Percentiles rank a stretch among this genome's conserved stretches.
Conservation (phyloP, 1,284 basidiomycete species). For the Ganoderma lucidum region DNA sequence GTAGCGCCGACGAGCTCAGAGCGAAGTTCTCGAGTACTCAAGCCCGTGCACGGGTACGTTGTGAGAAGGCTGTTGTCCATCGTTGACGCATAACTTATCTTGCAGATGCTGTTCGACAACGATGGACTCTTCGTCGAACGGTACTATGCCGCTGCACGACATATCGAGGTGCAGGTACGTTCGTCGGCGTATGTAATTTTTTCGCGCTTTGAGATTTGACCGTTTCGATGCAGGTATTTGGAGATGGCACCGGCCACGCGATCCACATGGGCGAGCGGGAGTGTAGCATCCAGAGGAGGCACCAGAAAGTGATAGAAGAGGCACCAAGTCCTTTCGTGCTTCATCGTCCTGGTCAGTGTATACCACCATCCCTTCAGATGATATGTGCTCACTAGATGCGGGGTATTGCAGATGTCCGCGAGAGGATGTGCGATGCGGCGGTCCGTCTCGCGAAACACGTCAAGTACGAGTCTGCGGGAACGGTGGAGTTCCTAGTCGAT, state of each 20-base stretch:
- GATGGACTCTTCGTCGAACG: slow-evolving; percentile 68
- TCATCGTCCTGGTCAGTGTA: slow-evolving; percentile 45
- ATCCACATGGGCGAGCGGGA: slow-evolving; percentile 78
- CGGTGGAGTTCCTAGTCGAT: slow-evolving; percentile 75
- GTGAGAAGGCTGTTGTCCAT: not conserved
- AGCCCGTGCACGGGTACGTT: slow-evolving; percentile 55
- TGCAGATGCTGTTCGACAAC: slow-evolving; percentile 60
- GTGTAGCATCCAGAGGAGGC: slow-evolving; percentile 73
- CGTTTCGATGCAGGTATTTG: slow-evolving; percentile 57
- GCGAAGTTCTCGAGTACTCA: slow-evolving; percentile 48
- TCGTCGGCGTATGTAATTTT: not conserved
- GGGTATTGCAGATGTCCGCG: slow-evolving; percentile 46
- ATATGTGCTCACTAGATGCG: too few species aligned
- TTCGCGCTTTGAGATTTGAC: not conserved
- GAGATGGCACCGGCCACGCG: slow-evolving; percentile 64
- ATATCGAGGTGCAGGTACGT: slow-evolving; percentile 73
- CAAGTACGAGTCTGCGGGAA: slow-evolving; percentile 71
- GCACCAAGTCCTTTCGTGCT: slow-evolving; percentile 62
- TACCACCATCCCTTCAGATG: not conserved
- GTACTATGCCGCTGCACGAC: slow-evolving; percentile 62
- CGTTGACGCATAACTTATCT: too few species aligned
- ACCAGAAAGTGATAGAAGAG: slow-evolving; percentile 84
- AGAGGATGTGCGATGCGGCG: slow-evolving; percentile 61
- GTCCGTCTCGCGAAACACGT: slow-evolving; percentile 58
- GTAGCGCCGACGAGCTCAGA: slow-evolving; percentile 49